Base-by-base conservation (phyloP, 2,329 filamentous ascomycete genomes). In the Harringtonia aguacate region DNA sequence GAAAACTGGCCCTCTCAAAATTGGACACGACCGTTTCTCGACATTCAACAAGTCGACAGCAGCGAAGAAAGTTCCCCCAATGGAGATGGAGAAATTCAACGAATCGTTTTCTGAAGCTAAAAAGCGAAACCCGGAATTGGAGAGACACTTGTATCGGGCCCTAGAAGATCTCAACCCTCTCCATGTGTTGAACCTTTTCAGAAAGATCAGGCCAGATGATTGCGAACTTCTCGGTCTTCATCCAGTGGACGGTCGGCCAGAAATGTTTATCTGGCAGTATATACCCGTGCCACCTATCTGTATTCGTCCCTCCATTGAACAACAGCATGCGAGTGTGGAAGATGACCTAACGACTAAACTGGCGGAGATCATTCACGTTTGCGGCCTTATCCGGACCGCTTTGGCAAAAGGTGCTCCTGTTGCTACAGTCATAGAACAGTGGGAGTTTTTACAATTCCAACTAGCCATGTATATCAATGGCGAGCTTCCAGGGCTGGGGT, bases 391-490 rank as follows among this genome's bases (percentile, higher is more conserved):
- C 49, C 81, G 84, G 40, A 84, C 85, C 20, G 86, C 87, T 0
- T 63, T 97, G 15, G 74, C 83, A 48, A 88, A 87, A 53, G 90
- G 90, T 10, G 85, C 89, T 15, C 79, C 87, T 0, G 74, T 97
- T 3, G 78, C 84, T 52, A 94, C 86, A 1, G 85, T 97, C 46
- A 94, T 97, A 80, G 92, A 97, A 60, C 88, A 95, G 55, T 98
- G 92, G 90, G 92, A 97, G 58, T 97, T 90, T 56, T 69, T 98
- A 48, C 89, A 95, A 58, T 74, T 94, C 8, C 89, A 97, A 56
- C 86, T 97, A 48, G 92, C 90, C 49, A 88, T 97, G 73, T 97
- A 97, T 60, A 90, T 98, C 61, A 97, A 98, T 66, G 95, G 89
- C 50, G 89, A 95, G 55, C 81, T 94, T 3, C 92, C 92, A 0